These are phyloP conservation scores for Saccharomyces kudriavzevii DNA, from an alignment of 805 yeast genomes.

Conservation along the genomic window DNA sequence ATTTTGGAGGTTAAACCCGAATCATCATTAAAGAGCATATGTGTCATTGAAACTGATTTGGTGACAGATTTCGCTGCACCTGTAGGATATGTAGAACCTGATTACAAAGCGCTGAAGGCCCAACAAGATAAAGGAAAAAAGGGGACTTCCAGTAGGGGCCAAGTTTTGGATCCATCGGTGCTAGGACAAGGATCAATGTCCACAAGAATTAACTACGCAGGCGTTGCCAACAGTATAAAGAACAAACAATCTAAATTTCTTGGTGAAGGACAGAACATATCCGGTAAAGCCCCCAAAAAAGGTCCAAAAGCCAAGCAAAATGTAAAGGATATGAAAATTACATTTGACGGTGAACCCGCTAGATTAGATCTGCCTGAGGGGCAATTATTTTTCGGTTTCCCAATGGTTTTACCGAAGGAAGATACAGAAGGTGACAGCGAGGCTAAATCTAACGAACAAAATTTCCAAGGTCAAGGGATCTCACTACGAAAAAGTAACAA, in stretches of 20 bases:
- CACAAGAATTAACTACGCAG: slow-evolving; percentile 47
- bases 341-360: slow-evolving; percentile 56
- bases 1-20: slow-evolving; percentile 86
- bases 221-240: slow-evolving; percentile 41
- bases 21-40: slow-evolving; percentile 54
- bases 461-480: slow-evolving; percentile 65
- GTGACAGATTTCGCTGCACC: slow-evolving; percentile 99
- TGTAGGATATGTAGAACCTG: slow-evolving; percentile 94
- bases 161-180: slow-evolving; percentile 19
- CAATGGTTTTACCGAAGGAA: slow-evolving; percentile 43
- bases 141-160: slow-evolving; percentile 18
- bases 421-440: slow-evolving; percentile 26
- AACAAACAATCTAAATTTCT: slow-evolving; percentile 31
- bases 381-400: slow-evolving; percentile 89
- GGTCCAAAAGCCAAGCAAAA: slow-evolving; percentile 1
- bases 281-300: slow-evolving; percentile 44
- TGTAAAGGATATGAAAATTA: slow-evolving; percentile 36
- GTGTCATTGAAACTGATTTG: slow-evolving; percentile 93
- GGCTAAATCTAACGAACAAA: slow-evolving; percentile 3
- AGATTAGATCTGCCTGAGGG: slow-evolving; percentile 73
- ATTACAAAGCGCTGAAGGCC: slow-evolving; percentile 35
- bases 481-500: slow-evolving; percentile 63
- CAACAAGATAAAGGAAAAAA: slow-evolving; percentile 22
- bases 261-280: slow-evolving; percentile 65
- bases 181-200: slow-evolving; percentile 71